Base-by-base conservation (phyloP, 1,284 basidiomycete species). In the Amylostereum chailletii region DNA sequence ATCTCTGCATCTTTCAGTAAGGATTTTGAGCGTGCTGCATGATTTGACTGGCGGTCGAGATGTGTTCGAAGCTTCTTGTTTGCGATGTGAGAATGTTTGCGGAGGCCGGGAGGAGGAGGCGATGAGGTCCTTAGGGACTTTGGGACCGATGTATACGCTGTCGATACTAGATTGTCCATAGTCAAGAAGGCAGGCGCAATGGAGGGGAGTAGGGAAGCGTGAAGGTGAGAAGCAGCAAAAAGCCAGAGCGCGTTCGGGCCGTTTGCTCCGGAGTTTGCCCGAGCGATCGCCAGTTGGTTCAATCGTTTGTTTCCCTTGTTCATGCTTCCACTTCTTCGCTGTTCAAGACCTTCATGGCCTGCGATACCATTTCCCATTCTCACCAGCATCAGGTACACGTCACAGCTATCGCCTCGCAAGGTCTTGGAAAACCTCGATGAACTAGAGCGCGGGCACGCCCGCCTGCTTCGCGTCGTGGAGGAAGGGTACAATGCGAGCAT, bases 31-130 rank as follows among this genome's bases (percentile, higher is more conserved):
- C 77, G 70, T 0, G 75, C 75, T 8, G 74, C 69, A 42, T 84
- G 80, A 0, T 71, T 64, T 2, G 81, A 76, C 55, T 83, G 76
- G 9, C 79, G 70, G 34, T 75, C 74, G 0, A 94, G 71, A 54
- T 86, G 77, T 2, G 81, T 71, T 19, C 87, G 76, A 2, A 94
- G 74, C 60, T 86, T 90, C 65, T 81, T 81, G 67, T 92, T 86
- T 9, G 75, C 71, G 40, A 93, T 84, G 57, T 88, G 83, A 0
- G 63, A 60, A 59, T 85, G 75, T 41, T 69, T 75, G 2, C 69
- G 66, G 2, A 67, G 59, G 48, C 68, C 68, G 43, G 73, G 69
- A 0, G 75, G 71, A 0, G 69, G 63, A 0, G 70, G 63, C 1
- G 67, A 71, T 7, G 65, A 60, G 3, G 71, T 56, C n/a, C 71